Percentiles rank a stretch among this genome's conserved stretches.
Conservation (phyloP, 805 yeast species). For the Monosporozyma unispora region DNA sequence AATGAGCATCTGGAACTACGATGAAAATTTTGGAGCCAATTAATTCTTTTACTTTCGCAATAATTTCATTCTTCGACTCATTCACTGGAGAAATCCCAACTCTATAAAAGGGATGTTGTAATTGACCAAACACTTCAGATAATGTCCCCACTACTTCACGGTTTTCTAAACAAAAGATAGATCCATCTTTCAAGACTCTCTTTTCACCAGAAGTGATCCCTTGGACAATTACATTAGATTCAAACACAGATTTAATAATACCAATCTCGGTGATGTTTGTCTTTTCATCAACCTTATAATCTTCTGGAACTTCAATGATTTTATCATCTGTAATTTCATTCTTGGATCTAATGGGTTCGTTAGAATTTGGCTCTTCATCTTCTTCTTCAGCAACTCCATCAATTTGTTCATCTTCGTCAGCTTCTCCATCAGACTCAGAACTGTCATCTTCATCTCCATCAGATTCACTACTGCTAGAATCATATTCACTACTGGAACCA, state of each 20-base stretch:
- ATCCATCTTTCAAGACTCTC: constrained; percentile 69
- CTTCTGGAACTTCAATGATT: constrained; percentile 61
- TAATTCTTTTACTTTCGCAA: constrained; percentile 25
- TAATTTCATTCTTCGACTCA: constrained; percentile 6
- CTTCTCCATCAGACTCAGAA: constrained; percentile 13
- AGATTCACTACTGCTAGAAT: constrained; percentile 2
- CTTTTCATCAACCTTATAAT: constrained; percentile 45
- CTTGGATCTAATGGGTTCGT: constrained; percentile 67
- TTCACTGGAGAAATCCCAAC: constrained; percentile 41
- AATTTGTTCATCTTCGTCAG: constrained; percentile 13
- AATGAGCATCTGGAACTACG: constrained; percentile 74
- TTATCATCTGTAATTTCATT: constrained; percentile 66
- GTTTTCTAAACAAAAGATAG: constrained; percentile 71
- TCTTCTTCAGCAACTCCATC: constrained; percentile 24
- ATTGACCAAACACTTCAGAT: constrained; percentile 83
- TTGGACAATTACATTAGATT: constrained; percentile 59
- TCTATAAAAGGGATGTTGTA: constrained; percentile 73
- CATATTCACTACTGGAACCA: background rate
- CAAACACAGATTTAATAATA: constrained; percentile 56
- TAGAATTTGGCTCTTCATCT: constrained; percentile 37
- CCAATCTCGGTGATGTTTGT: constrained; percentile 73
- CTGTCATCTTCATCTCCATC: background rate
- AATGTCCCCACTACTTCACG: constrained; percentile 63
- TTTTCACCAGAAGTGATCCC: constrained; percentile 77
- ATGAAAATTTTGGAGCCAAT: constrained; percentile 57